phyloP scores from a whole-genome alignment of 2,329 filamentous ascomycete species.

The Onygenales sp. region DNA sequence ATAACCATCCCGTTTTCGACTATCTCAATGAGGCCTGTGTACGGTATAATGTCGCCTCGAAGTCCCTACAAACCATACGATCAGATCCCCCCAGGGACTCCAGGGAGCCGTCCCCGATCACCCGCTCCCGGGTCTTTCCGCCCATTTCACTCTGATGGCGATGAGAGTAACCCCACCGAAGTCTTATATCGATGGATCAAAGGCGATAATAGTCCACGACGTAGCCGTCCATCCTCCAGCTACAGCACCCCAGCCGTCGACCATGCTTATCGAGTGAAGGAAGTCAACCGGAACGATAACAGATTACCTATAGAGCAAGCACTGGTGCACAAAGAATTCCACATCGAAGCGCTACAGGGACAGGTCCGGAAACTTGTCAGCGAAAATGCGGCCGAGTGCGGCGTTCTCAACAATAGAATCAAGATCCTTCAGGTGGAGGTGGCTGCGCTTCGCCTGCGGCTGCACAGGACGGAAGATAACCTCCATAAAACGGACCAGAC shows the following conservation, averaged over 20 bases:
- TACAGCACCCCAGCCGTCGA: not conserved
- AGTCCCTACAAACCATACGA: not conserved
- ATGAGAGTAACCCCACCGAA: not conserved
- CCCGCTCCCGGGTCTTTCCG: not conserved
- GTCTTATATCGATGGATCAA: not conserved
- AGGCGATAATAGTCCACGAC: not conserved
- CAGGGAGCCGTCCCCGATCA: not conserved
- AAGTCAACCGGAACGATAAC: not conserved
- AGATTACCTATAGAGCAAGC: not conserved
- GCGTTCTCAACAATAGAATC: not conserved
- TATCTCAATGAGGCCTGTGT: not conserved
- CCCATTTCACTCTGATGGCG: not conserved
- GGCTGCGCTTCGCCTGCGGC: not conserved
- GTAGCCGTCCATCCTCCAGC: not conserved
- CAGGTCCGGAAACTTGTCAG: not conserved
- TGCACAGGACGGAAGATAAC: not conserved
- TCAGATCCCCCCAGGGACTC: not conserved
- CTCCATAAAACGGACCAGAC: not conserved
- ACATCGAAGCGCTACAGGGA: not conserved
- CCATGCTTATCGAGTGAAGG: not conserved
- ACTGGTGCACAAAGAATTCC: constrained; percentile 1
- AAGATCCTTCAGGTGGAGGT: not conserved
- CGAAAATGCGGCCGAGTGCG: not conserved
- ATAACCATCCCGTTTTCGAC: not conserved
- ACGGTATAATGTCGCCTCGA: not conserved